Evolutionary conservation across 83 land plant species (phyloP).

Genomic region (Diphasiastrum complanatum): DNA sequence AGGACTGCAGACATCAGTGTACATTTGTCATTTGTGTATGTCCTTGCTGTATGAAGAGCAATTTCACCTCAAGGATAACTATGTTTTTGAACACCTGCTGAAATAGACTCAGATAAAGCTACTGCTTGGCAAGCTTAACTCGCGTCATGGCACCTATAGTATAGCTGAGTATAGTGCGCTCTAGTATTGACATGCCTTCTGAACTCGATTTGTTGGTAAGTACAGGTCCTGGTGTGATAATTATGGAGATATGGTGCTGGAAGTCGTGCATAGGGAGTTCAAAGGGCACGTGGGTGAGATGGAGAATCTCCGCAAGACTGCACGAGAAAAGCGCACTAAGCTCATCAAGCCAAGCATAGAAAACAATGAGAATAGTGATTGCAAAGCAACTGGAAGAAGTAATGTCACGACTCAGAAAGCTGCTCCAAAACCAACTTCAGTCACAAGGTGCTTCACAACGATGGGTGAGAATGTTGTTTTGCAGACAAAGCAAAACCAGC

Average conservation of each 20-base stretch:
- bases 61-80: too few species aligned
- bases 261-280: conserved; percentile 15
- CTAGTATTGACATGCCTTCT: too few species aligned
- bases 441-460: conserved; percentile 3
- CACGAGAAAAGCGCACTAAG: background rate
- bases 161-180: too few species aligned
- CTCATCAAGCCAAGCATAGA: too few species aligned
- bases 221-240: conserved; percentile 8
- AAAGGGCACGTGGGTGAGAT: conserved; percentile 12
- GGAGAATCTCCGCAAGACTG: background rate
- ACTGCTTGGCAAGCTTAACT: too few species aligned
- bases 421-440: background rate
- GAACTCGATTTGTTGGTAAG: too few species aligned
- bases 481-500: background rate
- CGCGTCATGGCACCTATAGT: too few species aligned
- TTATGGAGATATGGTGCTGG: conserved; percentile 9
- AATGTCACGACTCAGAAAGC: background rate
- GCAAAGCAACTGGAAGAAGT: background rate
- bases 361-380: background rate
- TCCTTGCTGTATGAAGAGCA: too few species aligned
- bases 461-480: background rate
- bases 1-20: too few species aligned
- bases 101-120: too few species aligned
- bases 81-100: too few species aligned
- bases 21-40: too few species aligned